Evolutionary conservation across 495 filamentous ascomycete genomes (phyloP).

Genomic region (Aspergillus cavernicola): DNA sequence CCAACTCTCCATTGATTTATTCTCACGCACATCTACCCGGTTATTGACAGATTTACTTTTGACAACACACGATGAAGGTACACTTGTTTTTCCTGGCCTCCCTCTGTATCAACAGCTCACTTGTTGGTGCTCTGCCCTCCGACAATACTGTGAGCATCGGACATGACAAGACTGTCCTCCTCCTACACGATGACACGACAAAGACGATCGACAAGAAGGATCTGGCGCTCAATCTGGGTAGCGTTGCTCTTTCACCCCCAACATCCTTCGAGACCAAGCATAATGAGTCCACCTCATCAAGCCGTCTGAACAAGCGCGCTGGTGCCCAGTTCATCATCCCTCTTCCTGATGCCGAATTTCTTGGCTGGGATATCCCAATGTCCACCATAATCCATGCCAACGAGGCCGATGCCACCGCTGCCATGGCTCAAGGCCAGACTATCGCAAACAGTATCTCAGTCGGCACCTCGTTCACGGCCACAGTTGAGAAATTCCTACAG

Average conservation of each 20-base stretch:
- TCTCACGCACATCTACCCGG: not conserved
- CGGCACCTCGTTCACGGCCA: not conserved
- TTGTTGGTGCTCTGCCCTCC: not conserved
- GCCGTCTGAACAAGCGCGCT: constrained; percentile 6
- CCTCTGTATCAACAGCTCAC: not conserved
- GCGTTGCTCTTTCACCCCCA: constrained; percentile 4
- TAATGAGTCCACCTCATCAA: not conserved
- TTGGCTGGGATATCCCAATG: constrained; percentile 19
- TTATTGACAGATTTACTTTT: too few relatives aligned
- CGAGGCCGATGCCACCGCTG: constrained; percentile 12
- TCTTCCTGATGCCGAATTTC: constrained; percentile 16
- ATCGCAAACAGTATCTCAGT: constrained; percentile 15
- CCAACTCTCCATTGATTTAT: not conserved
- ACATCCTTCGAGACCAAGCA: not conserved
- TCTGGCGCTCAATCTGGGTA: constrained; percentile 3
- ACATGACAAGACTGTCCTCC: constrained; percentile 7
- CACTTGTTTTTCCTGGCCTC: not conserved
- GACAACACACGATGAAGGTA: not conserved
- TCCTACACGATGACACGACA: constrained; percentile 12
- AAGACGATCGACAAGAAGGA: constrained; percentile 11
- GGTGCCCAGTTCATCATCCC: constrained; percentile 10
- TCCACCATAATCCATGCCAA: constrained; percentile 17
- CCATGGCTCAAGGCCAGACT: constrained; percentile 8
- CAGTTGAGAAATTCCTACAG: constrained; percentile 9
- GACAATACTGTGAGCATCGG: constrained; percentile 11